Evolutionary conservation across 352 stramenopile species (phyloP).

Genomic region (Detonula confervacea): DNA sequence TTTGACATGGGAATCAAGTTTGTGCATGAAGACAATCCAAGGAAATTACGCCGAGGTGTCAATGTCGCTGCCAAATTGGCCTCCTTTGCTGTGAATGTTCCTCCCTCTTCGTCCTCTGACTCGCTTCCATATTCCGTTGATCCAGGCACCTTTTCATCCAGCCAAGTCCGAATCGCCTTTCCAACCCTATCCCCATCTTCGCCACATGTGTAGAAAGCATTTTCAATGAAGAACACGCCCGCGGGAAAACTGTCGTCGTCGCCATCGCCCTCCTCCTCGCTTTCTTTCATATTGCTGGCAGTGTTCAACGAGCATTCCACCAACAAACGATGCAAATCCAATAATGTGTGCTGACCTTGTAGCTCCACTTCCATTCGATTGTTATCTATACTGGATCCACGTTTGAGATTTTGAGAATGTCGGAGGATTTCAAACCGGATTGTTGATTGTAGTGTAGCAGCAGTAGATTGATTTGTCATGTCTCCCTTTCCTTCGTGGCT

Average conservation of each 20-base stretch:
- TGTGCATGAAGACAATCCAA: slow-evolving; percentile 43
- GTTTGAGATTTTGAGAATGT: slow-evolving; percentile 43
- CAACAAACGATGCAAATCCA: slow-evolving; percentile 75
- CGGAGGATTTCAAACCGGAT: slow-evolving; percentile 54
- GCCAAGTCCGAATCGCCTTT: slow-evolving; percentile 64
- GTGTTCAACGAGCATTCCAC: slow-evolving; percentile 32
- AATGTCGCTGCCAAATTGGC: not conserved
- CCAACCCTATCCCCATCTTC: slow-evolving; percentile 36
- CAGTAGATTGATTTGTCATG: not conserved
- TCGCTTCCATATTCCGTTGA: not conserved
- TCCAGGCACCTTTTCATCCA: slow-evolving; percentile 39
- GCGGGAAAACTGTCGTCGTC: not conserved
- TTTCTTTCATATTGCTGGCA: not conserved
- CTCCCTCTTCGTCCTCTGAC: not conserved
- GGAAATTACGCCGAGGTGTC: slow-evolving; percentile 41
- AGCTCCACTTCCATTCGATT: slow-evolving; percentile 77
- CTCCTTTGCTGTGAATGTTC: not conserved
- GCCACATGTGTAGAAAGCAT: slow-evolving; percentile 71
- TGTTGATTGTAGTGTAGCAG: slow-evolving; percentile 10
- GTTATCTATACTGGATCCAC: slow-evolving; percentile 42
- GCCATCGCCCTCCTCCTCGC: not conserved
- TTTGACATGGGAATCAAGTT: slow-evolving; percentile 55
- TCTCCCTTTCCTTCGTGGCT: not conserved
- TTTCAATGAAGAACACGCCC: slow-evolving; percentile 80
- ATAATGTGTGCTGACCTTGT: slow-evolving; percentile 62